A percentile compares a stretch with the other conserved stretches of the same genome.
Conservation (phyloP, 345 rosid species). For the Noccaea bulbosa region DNA sequence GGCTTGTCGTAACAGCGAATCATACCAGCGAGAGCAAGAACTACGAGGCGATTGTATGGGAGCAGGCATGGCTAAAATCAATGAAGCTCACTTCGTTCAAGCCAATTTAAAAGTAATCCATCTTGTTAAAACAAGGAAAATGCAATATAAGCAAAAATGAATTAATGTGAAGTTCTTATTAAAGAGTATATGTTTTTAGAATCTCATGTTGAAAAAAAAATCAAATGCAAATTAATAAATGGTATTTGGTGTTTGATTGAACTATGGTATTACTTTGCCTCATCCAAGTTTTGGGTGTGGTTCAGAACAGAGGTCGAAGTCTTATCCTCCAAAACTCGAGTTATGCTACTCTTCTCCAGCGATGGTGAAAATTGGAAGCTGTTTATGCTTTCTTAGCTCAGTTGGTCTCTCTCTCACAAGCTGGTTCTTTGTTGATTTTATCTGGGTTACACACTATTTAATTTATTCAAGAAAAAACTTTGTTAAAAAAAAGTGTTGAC, state of each 20-base stretch:
- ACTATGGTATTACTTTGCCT: too few species aligned
- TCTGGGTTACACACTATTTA: too few species aligned
- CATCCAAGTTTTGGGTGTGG: too few species aligned
- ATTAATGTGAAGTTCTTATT: background rate
- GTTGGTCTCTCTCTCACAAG: too few species aligned
- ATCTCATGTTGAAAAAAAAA: background rate
- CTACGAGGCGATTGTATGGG: slow-evolving; percentile 53
- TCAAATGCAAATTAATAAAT: background rate
- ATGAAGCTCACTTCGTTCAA: slow-evolving; percentile 50
- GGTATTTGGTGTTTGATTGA: background rate
- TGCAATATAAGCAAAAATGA: background rate
- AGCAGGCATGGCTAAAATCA: slow-evolving; percentile 44
- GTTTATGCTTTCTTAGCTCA: too few species aligned
- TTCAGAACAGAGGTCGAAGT: too few species aligned
- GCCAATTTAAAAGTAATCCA: slow-evolving; percentile 23
- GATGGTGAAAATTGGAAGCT: too few species aligned
- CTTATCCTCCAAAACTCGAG: too few species aligned
- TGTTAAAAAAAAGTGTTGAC: background rate
- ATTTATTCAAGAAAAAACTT: too few species aligned
- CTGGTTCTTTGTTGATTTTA: too few species aligned
- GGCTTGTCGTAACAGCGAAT: slow-evolving; percentile 41
- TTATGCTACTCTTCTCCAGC: too few species aligned
- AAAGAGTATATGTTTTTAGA: background rate
- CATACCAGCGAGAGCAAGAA: background rate
- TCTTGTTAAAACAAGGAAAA: background rate